phyloP scores from a whole-genome alignment of 768 basidiomycete species.

The Trametes cingulata region DNA sequence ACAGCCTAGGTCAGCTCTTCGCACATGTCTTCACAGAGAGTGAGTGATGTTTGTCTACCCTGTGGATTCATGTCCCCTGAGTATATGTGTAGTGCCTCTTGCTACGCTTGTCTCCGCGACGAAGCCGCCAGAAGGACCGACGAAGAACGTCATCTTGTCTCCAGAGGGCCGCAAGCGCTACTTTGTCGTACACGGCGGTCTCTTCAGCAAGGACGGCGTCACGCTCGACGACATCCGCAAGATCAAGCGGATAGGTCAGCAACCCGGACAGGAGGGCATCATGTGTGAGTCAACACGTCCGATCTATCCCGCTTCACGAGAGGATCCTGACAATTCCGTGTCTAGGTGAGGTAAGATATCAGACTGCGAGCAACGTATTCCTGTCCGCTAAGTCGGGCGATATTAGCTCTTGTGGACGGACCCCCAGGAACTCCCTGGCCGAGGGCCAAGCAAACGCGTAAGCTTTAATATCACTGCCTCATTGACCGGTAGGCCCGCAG shows the following conservation, averaged over 20 bases:
- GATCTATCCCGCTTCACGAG: not conserved
- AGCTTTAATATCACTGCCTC: constrained; percentile 28
- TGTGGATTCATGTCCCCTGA: not conserved
- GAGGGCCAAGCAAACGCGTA: constrained; percentile 95
- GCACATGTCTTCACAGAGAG: constrained; percentile 90
- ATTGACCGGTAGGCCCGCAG: not conserved
- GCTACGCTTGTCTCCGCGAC: constrained; percentile 83
- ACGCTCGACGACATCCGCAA: constrained; percentile 91
- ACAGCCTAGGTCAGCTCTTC: constrained; percentile 61
- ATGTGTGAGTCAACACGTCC: constrained; percentile 74
- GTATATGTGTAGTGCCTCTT: constrained; percentile 67
- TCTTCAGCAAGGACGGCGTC: constrained; percentile 95
- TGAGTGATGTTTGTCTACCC: constrained; percentile 40
- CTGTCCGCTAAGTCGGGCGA: constrained; percentile 11
- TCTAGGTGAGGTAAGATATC: constrained; percentile 60
- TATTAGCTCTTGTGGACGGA: constrained; percentile 90
- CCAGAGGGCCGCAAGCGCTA: constrained; percentile 83
- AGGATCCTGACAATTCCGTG: constrained; percentile 14
- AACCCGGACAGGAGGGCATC: constrained; percentile 92
- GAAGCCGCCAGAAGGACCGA: constrained; percentile 46
- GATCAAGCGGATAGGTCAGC: constrained; percentile 81
- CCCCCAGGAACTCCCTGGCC: constrained; percentile 84
- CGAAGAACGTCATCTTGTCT: constrained; percentile 66
- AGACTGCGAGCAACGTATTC: not conserved
- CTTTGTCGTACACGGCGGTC: constrained; percentile 94